phyloP scores from a whole-genome alignment of 805 yeast genomes.

The Metschnikowia bowlesiae region DNA sequence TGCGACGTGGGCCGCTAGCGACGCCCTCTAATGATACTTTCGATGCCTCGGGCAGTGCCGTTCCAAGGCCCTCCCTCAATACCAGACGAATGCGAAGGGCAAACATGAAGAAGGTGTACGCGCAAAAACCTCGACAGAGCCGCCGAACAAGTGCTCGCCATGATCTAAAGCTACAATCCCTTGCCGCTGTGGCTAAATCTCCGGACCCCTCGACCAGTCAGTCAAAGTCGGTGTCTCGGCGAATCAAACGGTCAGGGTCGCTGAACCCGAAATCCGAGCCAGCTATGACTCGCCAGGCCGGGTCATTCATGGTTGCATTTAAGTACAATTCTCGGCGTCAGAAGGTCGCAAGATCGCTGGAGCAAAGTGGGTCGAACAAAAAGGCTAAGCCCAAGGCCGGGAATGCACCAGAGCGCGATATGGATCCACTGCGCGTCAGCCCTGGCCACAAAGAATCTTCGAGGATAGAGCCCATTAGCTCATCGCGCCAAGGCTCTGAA shows the following conservation, averaged over 20 bases:
- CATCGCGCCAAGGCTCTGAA: not conserved
- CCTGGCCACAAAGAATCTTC: not conserved
- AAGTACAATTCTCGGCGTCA: conserved; percentile 1
- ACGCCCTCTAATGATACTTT: not conserved
- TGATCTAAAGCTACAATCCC: not conserved
- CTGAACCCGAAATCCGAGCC: not conserved
- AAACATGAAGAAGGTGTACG: not conserved
- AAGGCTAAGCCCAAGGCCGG: not conserved
- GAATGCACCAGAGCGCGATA: not conserved
- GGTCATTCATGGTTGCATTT: not conserved
- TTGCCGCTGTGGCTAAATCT: not conserved
- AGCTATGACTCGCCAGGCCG: not conserved
- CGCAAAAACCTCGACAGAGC: not conserved
- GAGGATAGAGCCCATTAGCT: not conserved
- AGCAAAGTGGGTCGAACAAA: not conserved
- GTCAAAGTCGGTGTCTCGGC: not conserved
- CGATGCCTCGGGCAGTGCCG: not conserved
- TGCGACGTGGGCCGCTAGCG: conserved; percentile 8
- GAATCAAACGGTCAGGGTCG: not conserved
- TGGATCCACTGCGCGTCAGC: not conserved
- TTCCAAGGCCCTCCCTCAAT: not conserved
- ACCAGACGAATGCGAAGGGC: not conserved
- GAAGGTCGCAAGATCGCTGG: not conserved
- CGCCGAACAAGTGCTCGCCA: not conserved
- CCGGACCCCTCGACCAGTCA: not conserved